A percentile compares a stretch with the other conserved stretches of the same genome.
Conservation (phyloP, 1,284 basidiomycete genomes). For the Boletus semigastroideus region DNA sequence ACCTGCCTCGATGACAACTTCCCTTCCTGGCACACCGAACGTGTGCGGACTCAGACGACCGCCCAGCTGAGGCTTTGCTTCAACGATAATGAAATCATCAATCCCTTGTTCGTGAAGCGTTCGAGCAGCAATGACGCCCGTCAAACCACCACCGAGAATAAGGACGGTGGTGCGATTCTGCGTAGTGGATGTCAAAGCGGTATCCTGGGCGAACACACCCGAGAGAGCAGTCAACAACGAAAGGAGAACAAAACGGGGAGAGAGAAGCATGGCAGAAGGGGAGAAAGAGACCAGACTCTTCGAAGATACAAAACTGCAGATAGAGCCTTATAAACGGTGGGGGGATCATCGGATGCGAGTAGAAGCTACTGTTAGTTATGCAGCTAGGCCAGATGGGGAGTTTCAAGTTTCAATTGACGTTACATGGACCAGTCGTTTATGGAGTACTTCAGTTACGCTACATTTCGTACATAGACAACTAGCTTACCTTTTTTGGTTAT, state of each 20-base stretch:
- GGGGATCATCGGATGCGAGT: neutral
- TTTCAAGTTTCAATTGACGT: neutral
- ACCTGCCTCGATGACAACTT: constrained; percentile 55
- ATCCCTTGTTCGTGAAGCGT: constrained; percentile 55
- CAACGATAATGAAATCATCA: constrained; percentile 58
- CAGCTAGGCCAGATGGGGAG: neutral
- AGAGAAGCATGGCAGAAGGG: constrained; percentile 8
- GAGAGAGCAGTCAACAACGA: neutral
- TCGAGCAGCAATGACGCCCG: constrained; percentile 64
- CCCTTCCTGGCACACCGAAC: constrained; percentile 40
- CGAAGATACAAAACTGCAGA: neutral
- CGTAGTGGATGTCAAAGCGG: neutral
- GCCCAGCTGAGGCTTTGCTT: constrained; percentile 59
- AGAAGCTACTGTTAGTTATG: neutral
- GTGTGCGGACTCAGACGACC: constrained; percentile 52
- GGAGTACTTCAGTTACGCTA: no score
- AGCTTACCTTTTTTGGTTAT: no score
- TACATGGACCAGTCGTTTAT: neutral
- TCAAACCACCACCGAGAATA: constrained; percentile 61
- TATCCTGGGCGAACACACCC: neutral
- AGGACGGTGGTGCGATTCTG: constrained; percentile 37
- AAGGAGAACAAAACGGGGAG: neutral
- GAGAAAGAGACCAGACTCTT: neutral
- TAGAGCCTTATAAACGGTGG: neutral
- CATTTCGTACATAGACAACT: no score